These are phyloP conservation scores for Leersia perrieri DNA, from an alignment of 176 grass and related monocot genomes.

Conservation along the genomic window DNA sequence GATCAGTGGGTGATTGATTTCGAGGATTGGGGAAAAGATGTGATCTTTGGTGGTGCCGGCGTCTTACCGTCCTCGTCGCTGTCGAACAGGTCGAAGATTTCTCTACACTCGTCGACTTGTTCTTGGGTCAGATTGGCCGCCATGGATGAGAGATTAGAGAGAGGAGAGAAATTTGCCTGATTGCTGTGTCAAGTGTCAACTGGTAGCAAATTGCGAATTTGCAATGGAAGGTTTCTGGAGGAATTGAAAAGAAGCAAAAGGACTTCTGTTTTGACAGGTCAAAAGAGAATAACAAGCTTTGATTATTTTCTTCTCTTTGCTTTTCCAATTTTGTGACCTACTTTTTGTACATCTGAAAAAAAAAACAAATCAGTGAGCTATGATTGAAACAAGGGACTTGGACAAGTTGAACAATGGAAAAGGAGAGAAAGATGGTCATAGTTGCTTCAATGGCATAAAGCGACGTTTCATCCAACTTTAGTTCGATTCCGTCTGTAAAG, in stretches of 20 bases:
- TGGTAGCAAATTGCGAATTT: background rate
- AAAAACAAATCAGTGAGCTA: background rate
- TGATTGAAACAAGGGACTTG: background rate
- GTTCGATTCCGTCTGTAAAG: slow-evolving; percentile 11
- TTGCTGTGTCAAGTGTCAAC: background rate
- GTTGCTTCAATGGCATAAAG: background rate
- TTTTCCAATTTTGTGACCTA: background rate
- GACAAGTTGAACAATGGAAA: background rate
- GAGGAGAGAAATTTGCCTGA: background rate
- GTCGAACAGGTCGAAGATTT: slow-evolving; percentile 59
- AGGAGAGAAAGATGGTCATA: background rate
- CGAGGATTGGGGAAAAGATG: background rate
- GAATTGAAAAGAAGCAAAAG: background rate
- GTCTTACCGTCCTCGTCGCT: slow-evolving; percentile 48
- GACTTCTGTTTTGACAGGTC: background rate
- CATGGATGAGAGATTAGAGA: slow-evolving; percentile 18
- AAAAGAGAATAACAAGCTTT: background rate
- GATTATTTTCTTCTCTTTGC: background rate
- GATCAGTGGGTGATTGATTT: background rate
- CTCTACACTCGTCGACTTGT: slow-evolving; percentile 50
- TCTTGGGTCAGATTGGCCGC: slow-evolving; percentile 41
- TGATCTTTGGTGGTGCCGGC: background rate
- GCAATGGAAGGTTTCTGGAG: background rate
- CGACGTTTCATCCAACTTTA: background rate
- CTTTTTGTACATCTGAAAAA: background rate